Evolutionary conservation across 1,284 basidiomycete genomes (phyloP).

Genomic region (Fomitopsis schrenkii): DNA sequence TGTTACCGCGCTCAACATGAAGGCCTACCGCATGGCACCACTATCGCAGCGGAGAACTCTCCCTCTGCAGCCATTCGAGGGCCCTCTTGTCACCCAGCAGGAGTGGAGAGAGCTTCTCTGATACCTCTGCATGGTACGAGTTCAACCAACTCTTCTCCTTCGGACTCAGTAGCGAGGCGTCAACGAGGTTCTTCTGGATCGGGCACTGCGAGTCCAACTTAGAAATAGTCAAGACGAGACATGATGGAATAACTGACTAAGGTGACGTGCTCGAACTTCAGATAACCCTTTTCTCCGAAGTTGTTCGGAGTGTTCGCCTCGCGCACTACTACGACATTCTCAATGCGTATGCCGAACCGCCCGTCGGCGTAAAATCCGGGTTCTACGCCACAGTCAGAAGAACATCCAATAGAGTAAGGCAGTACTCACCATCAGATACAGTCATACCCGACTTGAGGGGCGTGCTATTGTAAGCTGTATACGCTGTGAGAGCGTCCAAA

Average conservation of each 20-base stretch:
- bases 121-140: conserved; percentile 77
- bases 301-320: conserved; percentile 75
- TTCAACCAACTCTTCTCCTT: conserved; percentile 84
- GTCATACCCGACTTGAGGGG: conserved; percentile 84
- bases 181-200: conserved; percentile 84
- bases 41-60: conserved; percentile 49
- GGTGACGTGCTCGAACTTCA: conserved; percentile 83
- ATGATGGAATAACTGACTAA: conserved; percentile 43
- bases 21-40: neutral
- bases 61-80: conserved; percentile 74
- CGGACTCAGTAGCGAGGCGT: conserved; percentile 56
- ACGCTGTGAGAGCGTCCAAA: neutral
- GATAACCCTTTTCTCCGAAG: conserved; percentile 81
- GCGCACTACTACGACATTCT: conserved; percentile 80
- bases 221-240: neutral
- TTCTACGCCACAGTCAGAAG: conserved; percentile 38
- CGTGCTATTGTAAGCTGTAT: conserved; percentile 58
- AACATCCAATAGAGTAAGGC: neutral
- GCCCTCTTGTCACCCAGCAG: conserved; percentile 71
- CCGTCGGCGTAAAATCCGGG: conserved; percentile 96
- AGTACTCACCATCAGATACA: conserved; percentile 69
- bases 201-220: conserved; percentile 56
- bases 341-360: conserved; percentile 90
- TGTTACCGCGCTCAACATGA: too few relatives aligned
- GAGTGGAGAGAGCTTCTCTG: conserved; percentile 74